Conservation (phyloP, 768 basidiomycete genomes). For the Lactifluus piperatus region DNA sequence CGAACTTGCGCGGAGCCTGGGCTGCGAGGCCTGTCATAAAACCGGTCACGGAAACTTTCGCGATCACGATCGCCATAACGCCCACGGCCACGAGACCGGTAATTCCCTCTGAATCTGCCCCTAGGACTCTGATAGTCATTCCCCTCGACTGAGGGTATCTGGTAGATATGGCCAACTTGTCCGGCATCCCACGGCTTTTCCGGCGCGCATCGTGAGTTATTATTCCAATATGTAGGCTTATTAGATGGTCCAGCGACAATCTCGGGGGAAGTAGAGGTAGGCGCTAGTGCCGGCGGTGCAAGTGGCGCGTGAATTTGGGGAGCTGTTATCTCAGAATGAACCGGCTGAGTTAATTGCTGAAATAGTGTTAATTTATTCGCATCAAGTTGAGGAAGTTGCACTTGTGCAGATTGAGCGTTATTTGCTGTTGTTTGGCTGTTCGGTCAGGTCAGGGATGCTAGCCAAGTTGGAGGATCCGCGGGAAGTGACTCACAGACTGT, state of each 20-base stretch:
- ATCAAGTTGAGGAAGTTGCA: slow-evolving; percentile 34
- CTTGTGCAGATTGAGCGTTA: slow-evolving; percentile 28
- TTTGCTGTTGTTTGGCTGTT: slow-evolving; percentile 59
- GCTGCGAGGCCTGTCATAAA: slow-evolving; percentile 34
- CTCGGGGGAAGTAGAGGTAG: neutral
- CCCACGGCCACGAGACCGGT: slow-evolving; percentile 53
- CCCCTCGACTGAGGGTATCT: slow-evolving; percentile 38
- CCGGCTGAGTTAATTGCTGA: slow-evolving; percentile 66
- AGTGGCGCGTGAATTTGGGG: slow-evolving; percentile 20
- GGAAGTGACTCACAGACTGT: slow-evolving; percentile 31
- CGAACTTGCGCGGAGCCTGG: slow-evolving; percentile 32
- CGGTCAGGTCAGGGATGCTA: neutral
- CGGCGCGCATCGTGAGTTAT: slow-evolving; percentile 21
- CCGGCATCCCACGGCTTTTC: slow-evolving; percentile 43
- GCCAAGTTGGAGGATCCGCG: slow-evolving; percentile 1
- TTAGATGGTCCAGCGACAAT: slow-evolving; percentile 7
- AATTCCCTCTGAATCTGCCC: slow-evolving; percentile 46
- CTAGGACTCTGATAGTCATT: slow-evolving; percentile 46
- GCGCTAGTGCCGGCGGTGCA: neutral
- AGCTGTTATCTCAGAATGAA: slow-evolving; percentile 22
- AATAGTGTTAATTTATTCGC: slow-evolving; percentile 59
- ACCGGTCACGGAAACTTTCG: slow-evolving; percentile 37
- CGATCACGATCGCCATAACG: slow-evolving; percentile 48
- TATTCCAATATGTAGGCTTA: slow-evolving; percentile 6
- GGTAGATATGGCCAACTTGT: slow-evolving; percentile 51